These are phyloP conservation scores for Daldinia vernicosa DNA, from an alignment of 495 filamentous ascomycete genomes.

Conservation along the genomic window DNA sequence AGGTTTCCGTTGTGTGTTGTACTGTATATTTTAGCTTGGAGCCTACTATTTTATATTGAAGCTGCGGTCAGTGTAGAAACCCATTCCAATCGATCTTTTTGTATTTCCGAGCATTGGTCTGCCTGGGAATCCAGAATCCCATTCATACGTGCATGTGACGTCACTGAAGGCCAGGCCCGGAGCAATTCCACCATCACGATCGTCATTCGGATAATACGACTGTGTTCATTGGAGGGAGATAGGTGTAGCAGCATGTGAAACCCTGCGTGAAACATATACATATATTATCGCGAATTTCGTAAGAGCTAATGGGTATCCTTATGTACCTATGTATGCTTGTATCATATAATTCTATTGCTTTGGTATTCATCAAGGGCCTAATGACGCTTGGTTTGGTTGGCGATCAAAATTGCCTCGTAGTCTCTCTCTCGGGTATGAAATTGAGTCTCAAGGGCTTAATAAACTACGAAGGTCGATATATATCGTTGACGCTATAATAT, in stretches of 20 bases:
- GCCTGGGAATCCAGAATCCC: neutral
- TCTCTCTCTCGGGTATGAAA: neutral
- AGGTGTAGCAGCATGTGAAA: neutral
- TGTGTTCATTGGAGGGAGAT: neutral
- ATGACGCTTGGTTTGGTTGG: neutral
- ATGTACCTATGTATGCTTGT: too few species aligned
- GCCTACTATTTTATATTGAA: too few species aligned
- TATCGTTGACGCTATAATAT: neutral
- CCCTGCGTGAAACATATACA: neutral
- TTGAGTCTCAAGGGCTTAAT: neutral
- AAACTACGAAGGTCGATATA: neutral
- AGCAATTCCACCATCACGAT: constrained; percentile 16
- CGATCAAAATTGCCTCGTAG: neutral
- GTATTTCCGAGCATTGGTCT: constrained; percentile 7
- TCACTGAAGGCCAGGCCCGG: constrained; percentile 23
- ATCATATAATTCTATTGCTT: too few species aligned
- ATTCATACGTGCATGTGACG: constrained; percentile 12
- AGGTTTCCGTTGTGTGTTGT: neutral
- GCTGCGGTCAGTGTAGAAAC: neutral
- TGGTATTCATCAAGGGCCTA: neutral
- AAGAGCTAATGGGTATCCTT: neutral
- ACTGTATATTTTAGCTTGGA: too few species aligned
- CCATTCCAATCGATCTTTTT: constrained; percentile 10
- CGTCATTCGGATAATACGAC: neutral
- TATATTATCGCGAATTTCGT: neutral